Evolutionary conservation across 2,329 filamentous ascomycete species (phyloP).

Genomic region (Penicillium sp.): DNA sequence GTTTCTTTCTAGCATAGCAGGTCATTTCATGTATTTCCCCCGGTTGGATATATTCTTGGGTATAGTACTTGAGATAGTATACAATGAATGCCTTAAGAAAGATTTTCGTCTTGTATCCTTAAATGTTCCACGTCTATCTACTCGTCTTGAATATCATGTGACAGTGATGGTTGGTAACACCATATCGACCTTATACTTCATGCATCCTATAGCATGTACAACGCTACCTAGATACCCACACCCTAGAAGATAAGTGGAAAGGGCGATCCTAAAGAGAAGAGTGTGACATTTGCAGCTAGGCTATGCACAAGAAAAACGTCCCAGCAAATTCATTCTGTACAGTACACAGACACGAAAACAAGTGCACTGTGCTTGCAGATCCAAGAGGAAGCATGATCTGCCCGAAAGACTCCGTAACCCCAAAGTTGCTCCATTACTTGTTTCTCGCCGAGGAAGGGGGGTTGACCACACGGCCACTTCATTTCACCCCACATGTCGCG

Average conservation of each 20-base stretch:
- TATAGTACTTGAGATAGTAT: slow-evolving; percentile 7
- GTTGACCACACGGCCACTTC: slow-evolving; percentile 1
- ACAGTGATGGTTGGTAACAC: too few species aligned
- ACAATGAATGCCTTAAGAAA: slow-evolving; percentile 7
- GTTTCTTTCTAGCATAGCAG: slow-evolving; percentile 7
- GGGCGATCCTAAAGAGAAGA: slow-evolving; percentile 3
- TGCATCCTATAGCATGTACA: too few species aligned
- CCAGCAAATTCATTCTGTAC: slow-evolving; percentile 17
- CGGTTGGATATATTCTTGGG: slow-evolving; percentile 11
- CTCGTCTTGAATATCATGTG: neutral
- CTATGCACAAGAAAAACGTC: slow-evolving; percentile 13
- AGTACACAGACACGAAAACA: slow-evolving; percentile 14
- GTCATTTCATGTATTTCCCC: slow-evolving; percentile 8
- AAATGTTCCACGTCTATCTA: neutral
- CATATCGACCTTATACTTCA: too few species aligned
- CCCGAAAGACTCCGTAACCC: slow-evolving; percentile 25
- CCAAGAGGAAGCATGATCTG: slow-evolving; percentile 10
- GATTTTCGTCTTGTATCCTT: neutral
- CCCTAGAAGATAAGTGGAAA: neutral
- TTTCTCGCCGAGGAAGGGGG: slow-evolving; percentile 1
- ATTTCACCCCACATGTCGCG: slow-evolving; percentile 1
- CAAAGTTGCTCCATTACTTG: slow-evolving; percentile 20
- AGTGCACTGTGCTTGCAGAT: slow-evolving; percentile 16
- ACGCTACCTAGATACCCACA: neutral
- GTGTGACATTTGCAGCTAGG: slow-evolving; percentile 7